Conservation (phyloP, 768 basidiomycete species). For the Amylocystis lapponica region DNA sequence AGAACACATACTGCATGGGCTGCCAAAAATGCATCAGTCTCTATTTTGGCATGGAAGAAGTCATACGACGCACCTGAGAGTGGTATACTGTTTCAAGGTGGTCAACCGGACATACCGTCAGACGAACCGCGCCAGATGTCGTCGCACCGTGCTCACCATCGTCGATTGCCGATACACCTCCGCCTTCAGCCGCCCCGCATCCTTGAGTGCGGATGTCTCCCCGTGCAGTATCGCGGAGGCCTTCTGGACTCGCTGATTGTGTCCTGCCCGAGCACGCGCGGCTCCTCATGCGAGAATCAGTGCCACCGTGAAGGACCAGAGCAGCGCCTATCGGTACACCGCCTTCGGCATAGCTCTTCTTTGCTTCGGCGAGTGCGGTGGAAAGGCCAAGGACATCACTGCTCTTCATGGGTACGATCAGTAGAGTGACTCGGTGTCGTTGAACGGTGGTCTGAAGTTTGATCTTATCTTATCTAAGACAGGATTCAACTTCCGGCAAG, state of each 20-base stretch:
- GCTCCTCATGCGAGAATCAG: neutral
- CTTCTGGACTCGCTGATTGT: conserved; percentile 42
- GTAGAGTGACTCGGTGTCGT: too few species aligned
- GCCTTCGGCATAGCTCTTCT: conserved; percentile 42
- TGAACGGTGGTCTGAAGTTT: too few species aligned
- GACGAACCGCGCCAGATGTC: too few species aligned
- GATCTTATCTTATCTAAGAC: too few species aligned
- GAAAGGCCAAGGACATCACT: conserved; percentile 22
- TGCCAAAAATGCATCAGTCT: too few species aligned
- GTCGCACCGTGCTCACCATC: conserved; percentile 35
- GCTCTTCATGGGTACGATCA: conserved; percentile 1
- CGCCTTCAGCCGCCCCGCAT: conserved; percentile 44
- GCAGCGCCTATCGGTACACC: conserved; percentile 62
- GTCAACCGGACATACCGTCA: neutral
- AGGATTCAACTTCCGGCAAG: too few species aligned
- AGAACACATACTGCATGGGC: conserved; percentile 63
- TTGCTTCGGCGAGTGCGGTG: conserved; percentile 36
- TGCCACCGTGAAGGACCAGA: conserved; percentile 25
- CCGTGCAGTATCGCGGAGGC: conserved; percentile 38
- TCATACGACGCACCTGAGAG: conserved; percentile 26
- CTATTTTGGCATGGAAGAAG: too few species aligned
- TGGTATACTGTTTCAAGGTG: conserved; percentile 28
- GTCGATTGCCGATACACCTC: conserved; percentile 42
- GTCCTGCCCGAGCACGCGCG: conserved; percentile 33
- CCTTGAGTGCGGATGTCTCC: conserved; percentile 45